Evolutionary conservation across 2,329 filamentous ascomycete genomes (phyloP).

Genomic region (Hyphodiscus sp.): DNA sequence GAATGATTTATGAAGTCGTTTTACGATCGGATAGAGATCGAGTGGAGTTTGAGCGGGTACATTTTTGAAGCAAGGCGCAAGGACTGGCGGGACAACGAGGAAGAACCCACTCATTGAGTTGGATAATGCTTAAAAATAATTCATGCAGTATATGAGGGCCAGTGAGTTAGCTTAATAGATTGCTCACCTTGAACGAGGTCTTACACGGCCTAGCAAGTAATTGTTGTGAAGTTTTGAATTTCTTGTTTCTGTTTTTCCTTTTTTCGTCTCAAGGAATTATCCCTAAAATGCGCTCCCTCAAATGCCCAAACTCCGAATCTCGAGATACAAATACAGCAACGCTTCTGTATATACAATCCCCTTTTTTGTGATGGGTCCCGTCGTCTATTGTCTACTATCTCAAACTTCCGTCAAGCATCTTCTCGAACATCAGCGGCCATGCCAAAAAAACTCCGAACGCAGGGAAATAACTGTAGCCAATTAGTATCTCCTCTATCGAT

Average conservation of each 20-base stretch:
- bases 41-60: neutral
- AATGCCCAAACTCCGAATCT: too few relatives aligned
- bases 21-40: neutral
- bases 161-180: neutral
- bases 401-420: constrained; percentile 1
- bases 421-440: constrained; percentile 5
- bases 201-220: neutral
- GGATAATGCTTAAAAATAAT: neutral
- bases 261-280: too few relatives aligned
- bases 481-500: too few relatives aligned
- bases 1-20: neutral
- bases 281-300: too few relatives aligned
- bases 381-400: too few relatives aligned
- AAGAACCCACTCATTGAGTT: neutral
- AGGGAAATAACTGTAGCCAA: neutral
- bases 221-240: too few relatives aligned
- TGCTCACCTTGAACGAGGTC: neutral
- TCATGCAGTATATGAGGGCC: neutral
- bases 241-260: too few relatives aligned
- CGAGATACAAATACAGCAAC: too few relatives aligned
- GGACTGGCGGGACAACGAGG: neutral
- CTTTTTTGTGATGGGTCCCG: too few relatives aligned
- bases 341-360: too few relatives aligned
- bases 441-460: constrained; percentile 4
- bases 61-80: neutral